Percentiles rank a stretch among this genome's conserved stretches.
phyloP scores from a whole-genome alignment of 2,329 filamentous ascomycete species.

The Ascochyta koolunga region DNA sequence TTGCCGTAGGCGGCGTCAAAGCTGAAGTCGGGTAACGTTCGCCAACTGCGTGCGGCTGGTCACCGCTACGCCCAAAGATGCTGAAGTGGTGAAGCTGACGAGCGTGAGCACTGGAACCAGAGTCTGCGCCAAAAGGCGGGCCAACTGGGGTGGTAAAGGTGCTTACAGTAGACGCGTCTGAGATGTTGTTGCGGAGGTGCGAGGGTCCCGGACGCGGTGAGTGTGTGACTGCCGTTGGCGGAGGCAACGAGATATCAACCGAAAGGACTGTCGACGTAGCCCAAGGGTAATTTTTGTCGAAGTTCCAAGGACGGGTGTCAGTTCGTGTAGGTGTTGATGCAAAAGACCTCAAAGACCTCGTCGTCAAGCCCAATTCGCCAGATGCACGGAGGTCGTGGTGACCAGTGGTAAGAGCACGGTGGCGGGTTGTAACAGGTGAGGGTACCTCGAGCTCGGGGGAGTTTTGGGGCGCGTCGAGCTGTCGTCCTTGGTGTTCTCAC shows the following conservation, averaged over 20 bases:
- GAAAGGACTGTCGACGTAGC: slow-evolving; percentile 44
- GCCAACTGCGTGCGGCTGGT: slow-evolving; percentile 48
- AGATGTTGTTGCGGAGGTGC: slow-evolving; percentile 38
- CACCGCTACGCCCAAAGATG: slow-evolving; percentile 30
- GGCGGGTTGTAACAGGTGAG: slow-evolving; percentile 30
- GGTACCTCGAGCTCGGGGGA: slow-evolving; percentile 35
- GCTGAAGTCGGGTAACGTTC: slow-evolving; percentile 58
- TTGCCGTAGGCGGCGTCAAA: slow-evolving; percentile 49
- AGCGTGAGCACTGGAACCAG: slow-evolving; percentile 21
- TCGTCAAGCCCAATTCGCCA: slow-evolving; percentile 29
- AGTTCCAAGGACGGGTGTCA: slow-evolving; percentile 55
- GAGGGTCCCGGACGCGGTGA: slow-evolving; percentile 42
- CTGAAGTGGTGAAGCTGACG: slow-evolving; percentile 27
- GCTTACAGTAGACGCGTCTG: slow-evolving; percentile 30
- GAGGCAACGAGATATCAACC: slow-evolving; percentile 50
- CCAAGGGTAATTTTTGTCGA: slow-evolving; percentile 56
- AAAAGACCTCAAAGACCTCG: slow-evolving; percentile 37
- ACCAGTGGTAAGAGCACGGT: slow-evolving; percentile 30
- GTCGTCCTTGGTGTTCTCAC: slow-evolving; percentile 12
- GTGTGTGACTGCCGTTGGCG: slow-evolving; percentile 33
- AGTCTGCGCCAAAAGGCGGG: slow-evolving; percentile 21
- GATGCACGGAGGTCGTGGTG: slow-evolving; percentile 23
- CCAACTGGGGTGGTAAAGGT: slow-evolving; percentile 26
- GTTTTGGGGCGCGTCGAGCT: slow-evolving; percentile 24
- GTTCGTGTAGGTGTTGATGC: slow-evolving; percentile 33